phyloP scores from a whole-genome alignment of 805 yeast genomes.

The Candida caryicola region DNA sequence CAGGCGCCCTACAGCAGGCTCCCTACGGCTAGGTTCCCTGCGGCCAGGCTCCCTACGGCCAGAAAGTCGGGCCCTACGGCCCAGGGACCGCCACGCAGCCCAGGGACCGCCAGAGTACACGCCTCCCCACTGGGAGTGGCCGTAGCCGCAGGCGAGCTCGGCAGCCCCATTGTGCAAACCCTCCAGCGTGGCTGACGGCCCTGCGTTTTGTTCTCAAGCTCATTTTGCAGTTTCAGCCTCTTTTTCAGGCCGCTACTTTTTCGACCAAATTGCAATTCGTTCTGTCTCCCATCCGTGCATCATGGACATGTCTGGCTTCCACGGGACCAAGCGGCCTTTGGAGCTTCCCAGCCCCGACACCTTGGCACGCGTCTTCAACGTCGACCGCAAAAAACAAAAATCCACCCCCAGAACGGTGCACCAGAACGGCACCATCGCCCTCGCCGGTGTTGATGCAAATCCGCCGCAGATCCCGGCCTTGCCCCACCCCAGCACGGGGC shows the following conservation, averaged over 20 bases:
- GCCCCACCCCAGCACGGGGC: neutral
- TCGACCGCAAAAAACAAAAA: slow-evolving; percentile 2
- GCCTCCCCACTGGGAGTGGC: no score
- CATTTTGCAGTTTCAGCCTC: slow-evolving; percentile 1
- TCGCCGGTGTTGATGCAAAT: slow-evolving; percentile 4
- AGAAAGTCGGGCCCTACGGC: no score
- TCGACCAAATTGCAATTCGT: neutral
- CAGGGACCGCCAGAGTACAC: no score
- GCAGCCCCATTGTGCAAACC: no score
- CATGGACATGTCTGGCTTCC: slow-evolving; percentile 1
- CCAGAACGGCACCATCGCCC: neutral
- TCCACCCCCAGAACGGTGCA: slow-evolving; percentile 2
- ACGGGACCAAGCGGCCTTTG: slow-evolving; percentile 10
- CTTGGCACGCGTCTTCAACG: slow-evolving; percentile 11
- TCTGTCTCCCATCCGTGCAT: slow-evolving; percentile 2
- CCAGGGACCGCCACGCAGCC: no score
- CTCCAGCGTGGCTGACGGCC: slow-evolving; percentile 1
- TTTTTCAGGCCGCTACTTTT: neutral
- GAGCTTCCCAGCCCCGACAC: slow-evolving; percentile 16
- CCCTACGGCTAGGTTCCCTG: no score
- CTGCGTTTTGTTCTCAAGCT: slow-evolving; percentile 4
- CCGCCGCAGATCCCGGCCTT: neutral
- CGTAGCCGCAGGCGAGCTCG: no score
- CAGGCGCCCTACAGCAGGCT: no score
- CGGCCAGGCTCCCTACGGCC: no score